Percentiles rank a stretch among this genome's conserved stretches.
Evolutionary conservation across 805 yeast genomes (phyloP).

Genomic region (Starmerella apis): DNA sequence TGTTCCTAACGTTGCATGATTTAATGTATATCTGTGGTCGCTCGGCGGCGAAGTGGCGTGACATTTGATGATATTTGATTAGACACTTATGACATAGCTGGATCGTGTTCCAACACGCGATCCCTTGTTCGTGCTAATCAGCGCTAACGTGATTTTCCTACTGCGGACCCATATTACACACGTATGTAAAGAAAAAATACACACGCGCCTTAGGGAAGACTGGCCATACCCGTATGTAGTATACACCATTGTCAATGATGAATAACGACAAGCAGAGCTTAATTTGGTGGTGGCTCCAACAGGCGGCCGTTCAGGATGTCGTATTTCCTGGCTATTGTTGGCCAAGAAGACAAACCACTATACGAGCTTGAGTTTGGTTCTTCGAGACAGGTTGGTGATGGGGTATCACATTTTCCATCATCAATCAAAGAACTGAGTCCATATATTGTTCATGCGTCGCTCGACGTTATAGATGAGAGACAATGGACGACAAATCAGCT

Average conservation of each 20-base stretch:
- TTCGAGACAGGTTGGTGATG: constrained; percentile 55
- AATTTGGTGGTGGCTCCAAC: too few relatives aligned
- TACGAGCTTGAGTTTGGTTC: constrained; percentile 83
- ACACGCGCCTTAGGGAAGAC: too few relatives aligned
- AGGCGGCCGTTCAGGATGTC: constrained; percentile 39
- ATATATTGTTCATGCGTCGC: constrained; percentile 74
- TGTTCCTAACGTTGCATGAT: too few relatives aligned
- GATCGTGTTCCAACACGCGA: background rate
- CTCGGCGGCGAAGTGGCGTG: too few relatives aligned
- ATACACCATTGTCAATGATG: background rate
- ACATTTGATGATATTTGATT: too few relatives aligned
- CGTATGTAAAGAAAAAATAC: too few relatives aligned
- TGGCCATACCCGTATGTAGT: too few relatives aligned
- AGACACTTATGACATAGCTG: too few relatives aligned
- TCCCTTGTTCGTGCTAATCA: background rate
- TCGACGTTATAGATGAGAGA: constrained; percentile 82
- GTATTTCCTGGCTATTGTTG: constrained; percentile 81
- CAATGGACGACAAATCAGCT: constrained; percentile 66
- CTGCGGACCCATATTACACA: background rate
- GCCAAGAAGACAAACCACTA: constrained; percentile 73
- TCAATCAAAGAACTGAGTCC: constrained; percentile 74
- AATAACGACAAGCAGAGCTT: background rate
- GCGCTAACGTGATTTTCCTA: background rate
- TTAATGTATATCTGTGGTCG: too few relatives aligned
- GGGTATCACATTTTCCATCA: constrained; percentile 50